A percentile compares a stretch with the other conserved stretches of the same genome.
These are phyloP conservation scores for Phytophthora sp. DNA, from an alignment of 352 stramenopile genomes.

Conservation along the genomic window DNA sequence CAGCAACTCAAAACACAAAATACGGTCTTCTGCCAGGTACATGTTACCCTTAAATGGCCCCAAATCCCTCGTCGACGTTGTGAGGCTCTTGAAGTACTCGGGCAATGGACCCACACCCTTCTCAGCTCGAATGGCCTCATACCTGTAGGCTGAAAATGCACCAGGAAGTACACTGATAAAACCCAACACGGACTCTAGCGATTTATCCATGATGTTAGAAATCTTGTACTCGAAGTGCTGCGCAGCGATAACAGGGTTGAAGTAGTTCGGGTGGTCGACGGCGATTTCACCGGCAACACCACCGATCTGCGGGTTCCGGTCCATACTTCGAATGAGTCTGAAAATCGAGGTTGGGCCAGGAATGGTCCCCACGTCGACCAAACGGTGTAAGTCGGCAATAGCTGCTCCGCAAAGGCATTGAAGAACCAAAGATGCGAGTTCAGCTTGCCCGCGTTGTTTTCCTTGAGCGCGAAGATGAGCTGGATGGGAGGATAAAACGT, in stretches of 20 bases:
- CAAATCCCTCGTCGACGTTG: conserved; percentile 46
- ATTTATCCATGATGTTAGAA: conserved; percentile 64
- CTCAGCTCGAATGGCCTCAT: conserved; percentile 56
- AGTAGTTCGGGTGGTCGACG: conserved; percentile 50
- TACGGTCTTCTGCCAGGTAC: conserved; percentile 72
- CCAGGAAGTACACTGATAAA: conserved; percentile 56
- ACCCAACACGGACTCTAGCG: conserved; percentile 54
- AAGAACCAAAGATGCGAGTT: conserved; percentile 69
- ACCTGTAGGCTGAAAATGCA: conserved; percentile 60
- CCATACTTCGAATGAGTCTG: conserved; percentile 52
- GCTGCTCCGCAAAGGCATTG: conserved; percentile 60
- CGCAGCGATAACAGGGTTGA: conserved; percentile 48
- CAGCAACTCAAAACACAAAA: conserved; percentile 70
- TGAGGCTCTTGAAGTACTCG: conserved; percentile 59
- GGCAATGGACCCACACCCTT: conserved; percentile 48
- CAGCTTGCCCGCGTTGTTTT: conserved; percentile 56
- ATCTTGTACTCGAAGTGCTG: conserved; percentile 70
- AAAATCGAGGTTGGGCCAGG: conserved; percentile 46
- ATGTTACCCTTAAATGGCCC: conserved; percentile 74
- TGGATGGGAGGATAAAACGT: conserved; percentile 55
- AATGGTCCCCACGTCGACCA: conserved; percentile 57
- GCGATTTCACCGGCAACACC: conserved; percentile 55
- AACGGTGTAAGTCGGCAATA: conserved; percentile 58
- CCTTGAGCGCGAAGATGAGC: conserved; percentile 58
- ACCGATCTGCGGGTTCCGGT: conserved; percentile 56